Evolutionary conservation across 371 early-diverging fungal species (phyloP).

Genomic region (Batrachochytrium dendrobatidis): DNA sequence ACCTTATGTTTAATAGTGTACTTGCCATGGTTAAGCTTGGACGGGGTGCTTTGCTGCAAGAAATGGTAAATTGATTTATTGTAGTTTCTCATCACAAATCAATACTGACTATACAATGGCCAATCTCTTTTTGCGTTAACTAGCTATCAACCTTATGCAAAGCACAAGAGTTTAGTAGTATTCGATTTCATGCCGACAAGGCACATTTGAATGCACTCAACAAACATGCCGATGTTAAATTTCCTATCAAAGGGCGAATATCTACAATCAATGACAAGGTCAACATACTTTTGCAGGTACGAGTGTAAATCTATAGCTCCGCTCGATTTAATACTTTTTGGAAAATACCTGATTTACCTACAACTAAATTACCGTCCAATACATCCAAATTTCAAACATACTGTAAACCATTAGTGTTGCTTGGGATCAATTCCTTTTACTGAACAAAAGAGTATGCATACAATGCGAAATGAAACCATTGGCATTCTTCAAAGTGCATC

Average conservation of each 20-base stretch:
- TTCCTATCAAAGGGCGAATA: conserved; percentile 32
- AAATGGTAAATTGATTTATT: conserved; percentile 18
- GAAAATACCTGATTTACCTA: not conserved
- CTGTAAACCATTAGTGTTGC: conserved; percentile 16
- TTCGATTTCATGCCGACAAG: conserved; percentile 37
- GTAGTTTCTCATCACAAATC: not conserved
- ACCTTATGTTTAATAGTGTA: conserved; percentile 31
- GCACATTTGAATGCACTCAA: conserved; percentile 33
- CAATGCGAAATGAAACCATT: conserved; percentile 16
- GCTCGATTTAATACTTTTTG: not conserved
- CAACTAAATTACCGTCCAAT: not conserved
- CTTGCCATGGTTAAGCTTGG: conserved; percentile 15
- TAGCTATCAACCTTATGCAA: conserved; percentile 30
- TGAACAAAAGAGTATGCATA: conserved; percentile 15
- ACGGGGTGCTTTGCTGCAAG: conserved; percentile 9
- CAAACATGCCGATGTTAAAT: conserved; percentile 24
- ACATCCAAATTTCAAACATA: not conserved
- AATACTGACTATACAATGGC: not conserved
- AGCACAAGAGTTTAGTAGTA: conserved; percentile 35
- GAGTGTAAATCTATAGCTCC: not conserved
- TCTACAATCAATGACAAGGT: conserved; percentile 30
- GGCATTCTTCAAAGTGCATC: conserved; percentile 10
- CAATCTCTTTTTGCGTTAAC: not conserved
- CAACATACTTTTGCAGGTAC: conserved; percentile 38
- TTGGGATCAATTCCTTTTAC: conserved; percentile 26